Base-by-base conservation (phyloP, 768 basidiomycete genomes). In the Boletus coccyginus region DNA sequence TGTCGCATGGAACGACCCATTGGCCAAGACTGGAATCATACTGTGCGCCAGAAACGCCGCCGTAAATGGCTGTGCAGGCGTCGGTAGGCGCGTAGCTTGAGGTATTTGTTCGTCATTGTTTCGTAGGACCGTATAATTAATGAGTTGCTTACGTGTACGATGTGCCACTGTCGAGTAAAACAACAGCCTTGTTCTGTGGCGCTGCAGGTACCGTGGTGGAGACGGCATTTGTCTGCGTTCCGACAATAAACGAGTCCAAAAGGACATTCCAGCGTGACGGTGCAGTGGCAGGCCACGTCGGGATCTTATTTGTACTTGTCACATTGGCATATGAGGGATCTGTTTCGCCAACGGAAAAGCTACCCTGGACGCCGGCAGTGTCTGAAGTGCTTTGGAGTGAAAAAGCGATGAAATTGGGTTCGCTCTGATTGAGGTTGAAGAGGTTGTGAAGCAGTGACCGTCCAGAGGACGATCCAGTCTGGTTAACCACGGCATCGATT, bases 331-430 rank as follows among this genome's bases (percentile, higher is more conserved):
- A 94, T 13, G 72, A 65, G 12, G 83, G 79, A 31, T 88, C 87
- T 41, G 80, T 75, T 71, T 92, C 90, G 50, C 89, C 90, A 59
- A 94, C 81, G 6, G 88, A 76, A 67, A 94, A 86, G 33, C 74
- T 83, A 3, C 92, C 91, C 59, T 84, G 73, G 3, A 88, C 77
- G 32, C 81, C 81, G 57, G 80, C 79, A 10, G 66, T 68, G 39
- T 87, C 78, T 11, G 78, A 74, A 43, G 77, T 80, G 51, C 90
- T 75, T 64, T 88, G 83, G 29, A 94, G 75, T 1, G 87, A 78
- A 63, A 94, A 87, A 1, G 90, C 83, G 60, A 94, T 87, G 68
- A 84, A 94, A 64, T 93, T 94, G 46, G 90, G 88, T 64, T 88
- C 81, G 11, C 66, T 71, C 5, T 83, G 81, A 70, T 92, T 86